Conservation (phyloP, 306 rosid genomes). For the Casuarina glauca region DNA sequence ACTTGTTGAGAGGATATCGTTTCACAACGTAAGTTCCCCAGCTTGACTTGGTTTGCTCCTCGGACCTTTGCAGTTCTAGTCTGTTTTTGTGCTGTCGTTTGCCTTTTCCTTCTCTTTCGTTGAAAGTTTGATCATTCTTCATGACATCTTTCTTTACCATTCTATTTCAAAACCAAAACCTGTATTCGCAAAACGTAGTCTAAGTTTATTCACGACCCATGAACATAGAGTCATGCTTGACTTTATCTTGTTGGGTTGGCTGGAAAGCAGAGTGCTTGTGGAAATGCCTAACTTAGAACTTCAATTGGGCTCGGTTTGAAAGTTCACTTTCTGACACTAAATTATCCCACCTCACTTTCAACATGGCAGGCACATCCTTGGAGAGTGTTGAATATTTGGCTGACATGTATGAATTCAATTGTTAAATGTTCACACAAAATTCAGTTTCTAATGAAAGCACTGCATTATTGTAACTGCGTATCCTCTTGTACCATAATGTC, state of each 20-base stretch:
- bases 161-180: neutral
- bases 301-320: neutral
- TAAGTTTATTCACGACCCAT: neutral
- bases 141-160: neutral
- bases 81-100: neutral
- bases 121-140: neutral
- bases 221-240: neutral
- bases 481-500: neutral
- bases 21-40: neutral
- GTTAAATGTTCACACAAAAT: neutral
- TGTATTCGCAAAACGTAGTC: neutral
- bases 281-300: slow-evolving; percentile 21
- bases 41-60: neutral
- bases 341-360: neutral
- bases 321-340: neutral
- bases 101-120: neutral
- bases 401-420: neutral
- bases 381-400: neutral
- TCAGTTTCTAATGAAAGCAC: slow-evolving; percentile 1
- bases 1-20: neutral
- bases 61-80: neutral
- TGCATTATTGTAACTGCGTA: neutral
- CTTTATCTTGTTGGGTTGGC: neutral
- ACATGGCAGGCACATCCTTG: neutral
- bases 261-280: slow-evolving; percentile 9